Evolutionary conservation across 75 land plant genomes (phyloP), one percentile per base, ranked within the genome.

Genomic region (Pinus tabuliformis): DNA sequence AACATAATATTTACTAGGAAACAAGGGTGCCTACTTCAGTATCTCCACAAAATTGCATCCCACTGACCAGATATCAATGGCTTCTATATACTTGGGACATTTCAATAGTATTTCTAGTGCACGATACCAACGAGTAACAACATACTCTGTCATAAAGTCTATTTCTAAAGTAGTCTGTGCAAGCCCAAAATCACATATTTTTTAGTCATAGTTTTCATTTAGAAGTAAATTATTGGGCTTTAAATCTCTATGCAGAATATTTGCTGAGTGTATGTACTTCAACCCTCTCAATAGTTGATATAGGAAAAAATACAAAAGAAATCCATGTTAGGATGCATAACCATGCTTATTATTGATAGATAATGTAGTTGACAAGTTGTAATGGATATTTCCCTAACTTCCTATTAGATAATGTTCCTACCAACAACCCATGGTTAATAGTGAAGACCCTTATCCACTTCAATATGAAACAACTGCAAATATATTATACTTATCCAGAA

Each of bases 111-210:
- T 52, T 64, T 96, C 91, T 20, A 98, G 97, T 52, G 99, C 99
- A 45, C 97, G 88, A 58, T 95, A 95, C 97, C 97, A 95, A 6
- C 99, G 86, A 17, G 99, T 96, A 24, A 96, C 99, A 64, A 96
- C 99, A 87, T 96, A 96, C 78, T 96, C 97, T 1, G 99, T 93
- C 97, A 94, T 94, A 83, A 93, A 94, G 77, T 96, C 93, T 26
- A 95, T 90, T 82, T 96, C 98, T 68, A 93, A 92, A 26, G 93
- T 95, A 42, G 98, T 94, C 4, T 97, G 87, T 65, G 99, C 98
- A 75, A 96, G 90, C 36, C 99, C 99, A 82, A 96, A 96, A 66
- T 96, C 99, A 64, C 87, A 87, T 39, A 96, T 89, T 73, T 96
- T 96, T 28, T 91, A 82, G 74, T 96, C 99, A 80, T 92, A 96